These are phyloP conservation scores for Epichloe coenophiala DNA, from an alignment of 2,329 filamentous ascomycete genomes.

Conservation along the genomic window DNA sequence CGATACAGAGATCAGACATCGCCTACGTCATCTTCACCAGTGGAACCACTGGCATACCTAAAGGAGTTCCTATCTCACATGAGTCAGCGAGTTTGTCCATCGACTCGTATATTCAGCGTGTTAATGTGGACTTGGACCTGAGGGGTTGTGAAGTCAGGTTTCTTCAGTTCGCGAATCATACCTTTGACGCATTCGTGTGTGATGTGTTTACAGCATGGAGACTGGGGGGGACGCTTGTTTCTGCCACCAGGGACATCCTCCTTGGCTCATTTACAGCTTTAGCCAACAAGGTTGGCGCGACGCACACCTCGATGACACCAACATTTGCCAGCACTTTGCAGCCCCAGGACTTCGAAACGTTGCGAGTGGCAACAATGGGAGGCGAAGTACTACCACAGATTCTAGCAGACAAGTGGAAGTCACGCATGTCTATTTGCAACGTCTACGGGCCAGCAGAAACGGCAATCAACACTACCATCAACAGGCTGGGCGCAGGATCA, in stretches of 20 bases:
- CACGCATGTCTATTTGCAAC: conserved; percentile 8
- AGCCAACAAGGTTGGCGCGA: conserved; percentile 35
- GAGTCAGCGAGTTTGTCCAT: conserved; percentile 18
- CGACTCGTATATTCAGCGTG: neutral
- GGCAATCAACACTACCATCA: conserved; percentile 15
- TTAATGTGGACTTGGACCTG: neutral
- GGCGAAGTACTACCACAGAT: conserved; percentile 46
- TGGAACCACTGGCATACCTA: conserved; percentile 17
- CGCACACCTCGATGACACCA: conserved; percentile 48
- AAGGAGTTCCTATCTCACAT: conserved; percentile 24
- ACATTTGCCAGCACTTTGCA: conserved; percentile 44
- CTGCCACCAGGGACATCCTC: conserved; percentile 40
- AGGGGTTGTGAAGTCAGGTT: conserved; percentile 15
- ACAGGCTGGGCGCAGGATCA: conserved; percentile 9
- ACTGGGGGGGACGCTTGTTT: conserved; percentile 45
- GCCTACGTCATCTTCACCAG: conserved; percentile 25
- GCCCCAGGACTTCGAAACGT: conserved; percentile 26
- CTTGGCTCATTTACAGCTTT: conserved; percentile 39
- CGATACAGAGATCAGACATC: conserved; percentile 9
- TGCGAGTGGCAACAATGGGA: conserved; percentile 45
- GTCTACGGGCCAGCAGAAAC: conserved; percentile 16
- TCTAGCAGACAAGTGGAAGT: conserved; percentile 38
- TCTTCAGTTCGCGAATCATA: conserved; percentile 24
- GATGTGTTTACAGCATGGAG: conserved; percentile 52
- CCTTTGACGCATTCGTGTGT: conserved; percentile 36